phyloP scores from a whole-genome alignment of 179 eudicot species.

The Amaranthus tricolor region DNA sequence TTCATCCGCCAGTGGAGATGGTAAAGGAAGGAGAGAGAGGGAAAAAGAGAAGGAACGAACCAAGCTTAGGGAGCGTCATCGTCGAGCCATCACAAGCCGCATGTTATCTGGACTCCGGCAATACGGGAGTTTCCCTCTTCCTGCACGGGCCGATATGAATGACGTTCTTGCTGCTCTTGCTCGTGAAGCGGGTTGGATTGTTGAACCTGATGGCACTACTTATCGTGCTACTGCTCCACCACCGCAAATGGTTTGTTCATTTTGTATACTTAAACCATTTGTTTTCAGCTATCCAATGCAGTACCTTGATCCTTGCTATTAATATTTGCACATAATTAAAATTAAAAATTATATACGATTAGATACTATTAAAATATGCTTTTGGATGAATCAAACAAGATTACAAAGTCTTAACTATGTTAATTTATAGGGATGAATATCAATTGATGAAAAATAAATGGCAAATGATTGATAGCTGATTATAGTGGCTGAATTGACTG shows the following conservation, averaged over 20 bases:
- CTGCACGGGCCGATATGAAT: conserved; percentile 69
- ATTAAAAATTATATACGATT: too few relatives aligned
- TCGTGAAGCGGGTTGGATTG: conserved; percentile 63
- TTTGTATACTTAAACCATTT: neutral
- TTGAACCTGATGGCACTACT: conserved; percentile 57
- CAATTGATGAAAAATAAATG: too few relatives aligned
- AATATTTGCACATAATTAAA: too few relatives aligned
- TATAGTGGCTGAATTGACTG: too few relatives aligned
- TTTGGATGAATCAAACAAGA: too few relatives aligned
- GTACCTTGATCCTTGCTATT: too few relatives aligned
- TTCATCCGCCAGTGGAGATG: conserved; percentile 15
- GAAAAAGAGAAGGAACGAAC: conserved; percentile 71
- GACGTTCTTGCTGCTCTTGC: conserved; percentile 69
- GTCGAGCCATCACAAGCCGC: conserved; percentile 67
- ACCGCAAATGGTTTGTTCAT: conserved; percentile 24
- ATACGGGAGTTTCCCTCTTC: conserved; percentile 59
- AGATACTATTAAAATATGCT: too few relatives aligned
- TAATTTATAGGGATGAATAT: too few relatives aligned
- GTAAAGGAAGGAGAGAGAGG: conserved; percentile 51
- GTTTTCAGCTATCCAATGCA: too few relatives aligned
- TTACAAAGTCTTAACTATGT: too few relatives aligned
- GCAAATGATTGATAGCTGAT: too few relatives aligned
- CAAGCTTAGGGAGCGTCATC: conserved; percentile 65
- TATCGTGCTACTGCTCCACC: conserved; percentile 39
- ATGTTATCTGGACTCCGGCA: conserved; percentile 72